Conservation (phyloP, 2,329 filamentous ascomycete genomes). For the Rutstroemia sp. region DNA sequence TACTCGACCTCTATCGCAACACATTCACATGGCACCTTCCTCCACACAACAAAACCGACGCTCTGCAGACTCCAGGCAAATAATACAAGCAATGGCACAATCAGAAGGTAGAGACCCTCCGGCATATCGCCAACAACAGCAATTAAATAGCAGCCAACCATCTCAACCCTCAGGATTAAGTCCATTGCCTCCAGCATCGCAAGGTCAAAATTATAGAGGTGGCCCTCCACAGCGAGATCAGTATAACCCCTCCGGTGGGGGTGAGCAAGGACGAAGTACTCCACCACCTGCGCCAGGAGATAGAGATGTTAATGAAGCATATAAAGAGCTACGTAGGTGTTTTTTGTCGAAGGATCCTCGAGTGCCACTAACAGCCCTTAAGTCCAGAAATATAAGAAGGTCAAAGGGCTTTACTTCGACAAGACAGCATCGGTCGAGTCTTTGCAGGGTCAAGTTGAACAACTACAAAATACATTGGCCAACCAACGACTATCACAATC, state of each 20-base stretch:
- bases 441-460: constrained; percentile 83
- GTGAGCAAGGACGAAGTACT: constrained; percentile 39
- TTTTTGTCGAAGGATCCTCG: background rate
- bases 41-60: constrained; percentile 24
- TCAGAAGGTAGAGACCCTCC: constrained; percentile 26
- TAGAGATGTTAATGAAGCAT: constrained; percentile 30
- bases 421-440: constrained; percentile 85
- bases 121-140: constrained; percentile 22
- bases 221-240: constrained; percentile 29
- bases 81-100: constrained; percentile 16
- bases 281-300: constrained; percentile 33
- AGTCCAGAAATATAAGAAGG: constrained; percentile 97
- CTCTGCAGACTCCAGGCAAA: constrained; percentile 25
- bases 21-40: constrained; percentile 24
- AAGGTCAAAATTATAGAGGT: constrained; percentile 27
- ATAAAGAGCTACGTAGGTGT: constrained; percentile 36
- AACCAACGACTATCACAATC: constrained; percentile 94
- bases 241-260: constrained; percentile 17
- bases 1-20: constrained; percentile 21
- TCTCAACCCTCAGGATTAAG: constrained; percentile 22
- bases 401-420: constrained; percentile 96
- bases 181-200: constrained; percentile 14
- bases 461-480: constrained; percentile 93
- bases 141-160: constrained; percentile 17
- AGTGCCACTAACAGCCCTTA: constrained; percentile 11